Evolutionary conservation across 331 rosid species (phyloP), one percentile per base, ranked within the genome.

Genomic region (Phaseolus coccineus): DNA sequence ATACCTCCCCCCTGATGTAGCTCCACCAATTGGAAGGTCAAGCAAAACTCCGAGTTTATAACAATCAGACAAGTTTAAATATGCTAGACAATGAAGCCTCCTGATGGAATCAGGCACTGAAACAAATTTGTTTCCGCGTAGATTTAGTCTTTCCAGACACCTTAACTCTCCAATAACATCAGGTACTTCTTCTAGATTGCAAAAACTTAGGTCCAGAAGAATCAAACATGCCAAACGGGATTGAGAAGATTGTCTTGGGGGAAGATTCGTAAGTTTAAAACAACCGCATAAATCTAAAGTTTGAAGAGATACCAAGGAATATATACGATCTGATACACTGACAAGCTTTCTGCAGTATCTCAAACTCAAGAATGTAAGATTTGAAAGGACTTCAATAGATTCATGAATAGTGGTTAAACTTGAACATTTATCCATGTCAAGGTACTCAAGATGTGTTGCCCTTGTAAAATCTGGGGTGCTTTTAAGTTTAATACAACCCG

Each of bases 321-420:
- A 15, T 6, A 71, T 8, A 8, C 2, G 16, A 1, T 57, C 15
- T 1, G 81, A 66, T 12, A 75, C 35, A 11, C 14, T 16, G 0
- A 13, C 28, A 3, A 76, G 77, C 12, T 52, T 81, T 13, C 22
- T n/a, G 52, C 83, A 73, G 44, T 51, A 27, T 37, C 73, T 78
- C 57, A 73, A 74, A 57, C 82, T 65, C 63, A 78, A 58, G 47
- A 72, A 59, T 9, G 4, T 46, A 7, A 83, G 83, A 3, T 16
- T 8, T 72, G n/a, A 3, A 77, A 72, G 83, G 24, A 0, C 2
- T 16, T 57, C 77, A 78, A 66, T 13, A 12, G 72, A 72, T 27
- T 52, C 4, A 78, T 47, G 5, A 47, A 77, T 28, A 25, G 0
- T 22, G 1, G 35, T 24, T 72, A 77, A 44, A 33, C 39, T 48